Evolutionary conservation across 345 rosid genomes (phyloP).

Genomic region (Cardamine chenopodiifolia): DNA sequence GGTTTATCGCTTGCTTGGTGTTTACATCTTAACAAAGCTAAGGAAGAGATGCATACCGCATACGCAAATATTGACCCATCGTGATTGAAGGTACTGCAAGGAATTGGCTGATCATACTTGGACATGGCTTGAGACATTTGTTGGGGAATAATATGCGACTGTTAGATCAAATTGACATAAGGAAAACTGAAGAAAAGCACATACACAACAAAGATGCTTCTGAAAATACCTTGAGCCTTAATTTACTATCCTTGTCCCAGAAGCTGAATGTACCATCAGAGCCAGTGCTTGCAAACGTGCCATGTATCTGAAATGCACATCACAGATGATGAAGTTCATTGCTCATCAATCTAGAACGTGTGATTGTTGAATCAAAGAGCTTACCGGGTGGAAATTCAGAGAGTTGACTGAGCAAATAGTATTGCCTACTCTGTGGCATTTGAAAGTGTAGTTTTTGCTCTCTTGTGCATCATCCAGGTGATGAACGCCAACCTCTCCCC

Average conservation of each 20-base stretch:
- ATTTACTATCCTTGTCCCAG: slow-evolving; percentile 98
- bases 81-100: slow-evolving; percentile 82
- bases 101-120: slow-evolving; percentile 78
- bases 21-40: too few species aligned
- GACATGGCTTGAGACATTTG: slow-evolving; percentile 69
- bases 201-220: not conserved
- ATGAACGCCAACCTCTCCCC: slow-evolving; percentile 93
- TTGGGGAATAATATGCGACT: not conserved
- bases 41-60: slow-evolving; percentile 51
- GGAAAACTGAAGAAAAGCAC: not conserved
- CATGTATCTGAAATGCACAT: slow-evolving; percentile 59
- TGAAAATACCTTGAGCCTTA: slow-evolving; percentile 71
- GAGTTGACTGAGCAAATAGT: slow-evolving; percentile 89
- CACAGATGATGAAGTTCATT: not conserved
- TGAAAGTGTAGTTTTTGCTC: slow-evolving; percentile 80
- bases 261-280: slow-evolving; percentile 93
- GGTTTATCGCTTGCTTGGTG: not conserved
- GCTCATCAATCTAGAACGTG: not conserved
- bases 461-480: slow-evolving; percentile 86
- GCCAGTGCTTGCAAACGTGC: slow-evolving; percentile 95
- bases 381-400: slow-evolving; percentile 92
- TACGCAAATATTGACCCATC: slow-evolving; percentile 90
- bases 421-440: slow-evolving; percentile 88
- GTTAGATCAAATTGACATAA: not conserved
- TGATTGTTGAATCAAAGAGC: slow-evolving; percentile 32